phyloP scores from a whole-genome alignment of 2,329 filamentous ascomycete species.

The Lasiodiplodia sp. region DNA sequence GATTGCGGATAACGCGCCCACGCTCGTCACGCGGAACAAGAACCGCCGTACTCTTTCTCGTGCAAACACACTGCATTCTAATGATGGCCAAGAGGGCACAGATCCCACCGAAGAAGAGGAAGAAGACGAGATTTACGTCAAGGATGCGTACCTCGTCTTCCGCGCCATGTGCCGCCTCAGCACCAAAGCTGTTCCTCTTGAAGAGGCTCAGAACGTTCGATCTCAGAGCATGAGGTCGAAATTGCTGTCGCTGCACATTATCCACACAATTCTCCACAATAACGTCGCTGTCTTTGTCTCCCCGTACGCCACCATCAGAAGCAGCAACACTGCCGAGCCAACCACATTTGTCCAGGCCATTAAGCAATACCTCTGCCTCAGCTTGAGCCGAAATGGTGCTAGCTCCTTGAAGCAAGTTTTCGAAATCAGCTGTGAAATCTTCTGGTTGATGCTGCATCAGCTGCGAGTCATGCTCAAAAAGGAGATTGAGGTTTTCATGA shows the following conservation, averaged over 20 bases:
- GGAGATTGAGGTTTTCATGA: constrained; percentile 97
- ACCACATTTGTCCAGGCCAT: constrained; percentile 93
- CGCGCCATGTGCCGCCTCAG: constrained; percentile 97
- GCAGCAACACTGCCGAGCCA: constrained; percentile 84
- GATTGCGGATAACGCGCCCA: constrained; percentile 72
- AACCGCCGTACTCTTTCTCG: constrained; percentile 23
- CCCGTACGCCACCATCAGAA: constrained; percentile 88
- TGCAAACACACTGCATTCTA: constrained; percentile 7
- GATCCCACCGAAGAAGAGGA: constrained; percentile 70
- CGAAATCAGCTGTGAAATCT: constrained; percentile 95
- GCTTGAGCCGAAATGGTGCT: constrained; percentile 91
- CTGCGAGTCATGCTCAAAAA: constrained; percentile 97
- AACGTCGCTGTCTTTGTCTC: constrained; percentile 91
- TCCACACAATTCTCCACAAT: constrained; percentile 94
- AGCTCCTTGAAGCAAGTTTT: constrained; percentile 93
- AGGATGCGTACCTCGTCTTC: constrained; percentile 96
- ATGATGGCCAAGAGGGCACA: constrained; percentile 19
- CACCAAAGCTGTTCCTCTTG: constrained; percentile 86
- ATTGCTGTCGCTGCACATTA: constrained; percentile 90
- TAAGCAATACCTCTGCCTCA: constrained; percentile 95
- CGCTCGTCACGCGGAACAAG: constrained; percentile 69
- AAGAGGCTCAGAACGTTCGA: constrained; percentile 90
- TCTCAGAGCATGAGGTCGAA: constrained; percentile 98
- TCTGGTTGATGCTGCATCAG: constrained; percentile 95
- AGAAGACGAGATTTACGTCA: constrained; percentile 95